Percentiles rank a stretch among this genome's conserved stretches.
These are phyloP conservation scores for Kodamaea lidongshanica DNA, from an alignment of 805 yeast species.

Conservation along the genomic window DNA sequence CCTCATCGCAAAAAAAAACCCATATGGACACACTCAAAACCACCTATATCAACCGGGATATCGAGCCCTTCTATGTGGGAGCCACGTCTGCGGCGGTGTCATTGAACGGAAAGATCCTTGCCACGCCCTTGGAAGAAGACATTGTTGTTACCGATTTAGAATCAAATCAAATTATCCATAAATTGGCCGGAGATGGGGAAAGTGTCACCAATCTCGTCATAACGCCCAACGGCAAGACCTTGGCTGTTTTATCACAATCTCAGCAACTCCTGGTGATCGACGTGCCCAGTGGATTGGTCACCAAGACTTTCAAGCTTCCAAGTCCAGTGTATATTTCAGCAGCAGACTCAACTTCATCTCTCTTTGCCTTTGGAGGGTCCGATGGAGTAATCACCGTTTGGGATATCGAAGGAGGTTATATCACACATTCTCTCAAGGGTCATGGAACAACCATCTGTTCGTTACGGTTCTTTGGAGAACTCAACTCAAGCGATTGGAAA, in stretches of 20 bases:
- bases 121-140: constrained; percentile 76
- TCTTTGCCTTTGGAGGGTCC: constrained; percentile 90
- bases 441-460: constrained; percentile 88
- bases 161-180: constrained; percentile 52
- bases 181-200: constrained; percentile 80
- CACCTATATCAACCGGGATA: constrained; percentile 39
- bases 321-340: constrained; percentile 80
- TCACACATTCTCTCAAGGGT: constrained; percentile 87
- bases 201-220: constrained; percentile 66
- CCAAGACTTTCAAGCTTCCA: constrained; percentile 52
- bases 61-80: constrained; percentile 84
- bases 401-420: constrained; percentile 82
- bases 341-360: constrained; percentile 73
- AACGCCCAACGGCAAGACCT: constrained; percentile 65
- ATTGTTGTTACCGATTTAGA: constrained; percentile 60
- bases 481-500: constrained; percentile 64
- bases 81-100: constrained; percentile 71
- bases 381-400: constrained; percentile 90
- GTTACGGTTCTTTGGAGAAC: constrained; percentile 63
- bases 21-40: constrained; percentile 25
- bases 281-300: constrained; percentile 32
- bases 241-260: constrained; percentile 77
- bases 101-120: constrained; percentile 48
- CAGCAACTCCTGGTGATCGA: constrained; percentile 70
- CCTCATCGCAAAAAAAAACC: constrained; percentile 9